Evolutionary conservation across 2,329 filamentous ascomycete genomes (phyloP).

Genomic region (Colletotrichum spaethianum): DNA sequence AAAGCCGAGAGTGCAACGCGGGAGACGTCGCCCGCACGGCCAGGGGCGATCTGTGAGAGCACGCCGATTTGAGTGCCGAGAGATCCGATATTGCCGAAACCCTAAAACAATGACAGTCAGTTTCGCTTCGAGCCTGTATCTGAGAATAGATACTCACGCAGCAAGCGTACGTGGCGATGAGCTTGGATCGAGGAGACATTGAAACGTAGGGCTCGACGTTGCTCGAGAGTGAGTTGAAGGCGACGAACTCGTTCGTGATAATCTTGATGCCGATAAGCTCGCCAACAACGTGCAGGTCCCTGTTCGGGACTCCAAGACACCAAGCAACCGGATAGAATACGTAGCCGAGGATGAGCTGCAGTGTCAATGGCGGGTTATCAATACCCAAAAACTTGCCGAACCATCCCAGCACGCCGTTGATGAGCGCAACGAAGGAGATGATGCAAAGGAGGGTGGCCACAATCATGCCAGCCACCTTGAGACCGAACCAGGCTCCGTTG

Average conservation of each 20-base stretch:
- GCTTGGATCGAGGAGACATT: constrained; percentile 32
- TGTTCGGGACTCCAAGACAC: constrained; percentile 72
- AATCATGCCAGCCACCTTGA: constrained; percentile 85
- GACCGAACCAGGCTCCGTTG: constrained; percentile 80
- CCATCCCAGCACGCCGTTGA: constrained; percentile 80
- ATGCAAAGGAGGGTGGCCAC: constrained; percentile 80
- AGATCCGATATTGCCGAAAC: constrained; percentile 34
- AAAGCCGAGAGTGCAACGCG: constrained; percentile 33
- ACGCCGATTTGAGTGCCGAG: constrained; percentile 37
- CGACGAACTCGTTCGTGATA: constrained; percentile 33
- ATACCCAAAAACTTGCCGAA: constrained; percentile 81
- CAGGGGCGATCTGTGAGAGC: constrained; percentile 35
- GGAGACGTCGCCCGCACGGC: constrained; percentile 30
- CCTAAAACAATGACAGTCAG: background rate
- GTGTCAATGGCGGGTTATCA: constrained; percentile 67
- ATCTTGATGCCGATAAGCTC: constrained; percentile 39
- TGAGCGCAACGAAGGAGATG: constrained; percentile 76
- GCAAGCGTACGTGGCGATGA: constrained; percentile 36
- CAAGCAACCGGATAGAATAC: constrained; percentile 80
- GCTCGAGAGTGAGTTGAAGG: constrained; percentile 34
- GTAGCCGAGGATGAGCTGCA: constrained; percentile 79
- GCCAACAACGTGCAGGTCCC: constrained; percentile 26
- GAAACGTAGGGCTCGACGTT: constrained; percentile 33
- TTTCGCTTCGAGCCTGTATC: background rate
- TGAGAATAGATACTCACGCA: constrained; percentile 13